Evolutionary conservation across 345 rosid species (phyloP).

Genomic region (Eucalyptus rudis): DNA sequence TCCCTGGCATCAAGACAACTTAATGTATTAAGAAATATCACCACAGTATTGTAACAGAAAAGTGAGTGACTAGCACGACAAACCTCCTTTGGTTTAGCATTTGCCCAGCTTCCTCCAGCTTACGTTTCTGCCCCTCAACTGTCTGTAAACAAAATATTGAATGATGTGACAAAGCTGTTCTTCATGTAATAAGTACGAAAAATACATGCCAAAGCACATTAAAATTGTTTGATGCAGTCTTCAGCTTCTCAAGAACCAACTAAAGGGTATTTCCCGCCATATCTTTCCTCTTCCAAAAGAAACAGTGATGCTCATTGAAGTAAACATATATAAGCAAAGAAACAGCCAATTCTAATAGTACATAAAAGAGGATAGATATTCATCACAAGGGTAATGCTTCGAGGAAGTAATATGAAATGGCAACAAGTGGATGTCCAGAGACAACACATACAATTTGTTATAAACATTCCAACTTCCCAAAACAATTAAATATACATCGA

Average conservation of each 20-base stretch:
- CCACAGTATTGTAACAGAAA: not conserved
- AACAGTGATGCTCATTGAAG: not conserved
- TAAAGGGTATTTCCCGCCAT: not conserved
- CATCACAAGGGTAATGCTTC: not conserved
- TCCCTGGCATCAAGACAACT: conserved; percentile 30
- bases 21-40: not conserved
- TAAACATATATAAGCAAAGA: not conserved
- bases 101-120: conserved; percentile 56
- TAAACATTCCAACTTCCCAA: not conserved
- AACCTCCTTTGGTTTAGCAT: conserved; percentile 47
- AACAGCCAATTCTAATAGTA: not conserved
- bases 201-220: not conserved
- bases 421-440: not conserved
- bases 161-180: not conserved
- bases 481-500: not conserved
- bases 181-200: not conserved
- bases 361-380: not conserved
- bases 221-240: not conserved
- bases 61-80: not conserved
- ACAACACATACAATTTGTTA: not conserved
- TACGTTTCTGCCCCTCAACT: conserved; percentile 59
- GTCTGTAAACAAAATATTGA: conserved; percentile 25
- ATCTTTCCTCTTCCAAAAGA: not conserved
- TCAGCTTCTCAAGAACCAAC: not conserved
- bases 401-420: not conserved